These are phyloP conservation scores for Aspergillus neoniger DNA, from an alignment of 2,329 filamentous ascomycete species.

Conservation along the genomic window DNA sequence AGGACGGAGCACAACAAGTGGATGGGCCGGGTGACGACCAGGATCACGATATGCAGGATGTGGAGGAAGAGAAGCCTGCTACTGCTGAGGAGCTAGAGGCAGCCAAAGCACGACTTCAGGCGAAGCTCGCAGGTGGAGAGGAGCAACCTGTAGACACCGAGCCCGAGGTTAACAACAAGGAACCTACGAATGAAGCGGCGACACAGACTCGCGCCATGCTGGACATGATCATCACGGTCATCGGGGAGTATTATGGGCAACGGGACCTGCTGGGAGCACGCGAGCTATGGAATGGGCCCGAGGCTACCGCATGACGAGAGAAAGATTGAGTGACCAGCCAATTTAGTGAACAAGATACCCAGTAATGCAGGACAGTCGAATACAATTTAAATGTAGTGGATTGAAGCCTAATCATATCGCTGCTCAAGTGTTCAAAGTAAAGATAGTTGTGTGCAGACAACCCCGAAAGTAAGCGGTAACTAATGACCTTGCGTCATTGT, in stretches of 20 bases:
- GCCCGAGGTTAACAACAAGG: conserved; percentile 21
- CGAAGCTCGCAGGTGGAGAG: conserved; percentile 32
- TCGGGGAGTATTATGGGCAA: conserved; percentile 88
- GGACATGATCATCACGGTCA: conserved; percentile 87
- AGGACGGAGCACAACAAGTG: not conserved
- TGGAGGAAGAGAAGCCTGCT: conserved; percentile 13
- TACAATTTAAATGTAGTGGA: not conserved
- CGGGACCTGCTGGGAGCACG: conserved; percentile 78
- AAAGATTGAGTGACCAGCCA: not conserved
- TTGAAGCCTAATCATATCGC: not conserved
- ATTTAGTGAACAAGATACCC: not conserved
- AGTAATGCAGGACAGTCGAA: not conserved
- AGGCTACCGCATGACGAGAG: conserved; percentile 2
- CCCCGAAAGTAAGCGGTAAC: not conserved
- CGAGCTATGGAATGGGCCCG: conserved; percentile 50
- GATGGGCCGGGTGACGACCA: conserved; percentile 1
- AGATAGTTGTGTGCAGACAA: not conserved
- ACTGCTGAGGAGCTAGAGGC: conserved; percentile 48
- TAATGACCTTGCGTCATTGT: conserved; percentile 7
- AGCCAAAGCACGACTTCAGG: conserved; percentile 51
- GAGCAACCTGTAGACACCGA: conserved; percentile 13
- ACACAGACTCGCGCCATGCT: conserved; percentile 64
- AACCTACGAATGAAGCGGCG: conserved; percentile 23
- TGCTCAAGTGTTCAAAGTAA: too few relatives aligned
- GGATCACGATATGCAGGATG: conserved; percentile 6